Percentiles rank a stretch among this genome's conserved stretches.
Evolutionary conservation across 2,329 filamentous ascomycete species (phyloP).

Genomic region (Arthrobotrys conoides): DNA sequence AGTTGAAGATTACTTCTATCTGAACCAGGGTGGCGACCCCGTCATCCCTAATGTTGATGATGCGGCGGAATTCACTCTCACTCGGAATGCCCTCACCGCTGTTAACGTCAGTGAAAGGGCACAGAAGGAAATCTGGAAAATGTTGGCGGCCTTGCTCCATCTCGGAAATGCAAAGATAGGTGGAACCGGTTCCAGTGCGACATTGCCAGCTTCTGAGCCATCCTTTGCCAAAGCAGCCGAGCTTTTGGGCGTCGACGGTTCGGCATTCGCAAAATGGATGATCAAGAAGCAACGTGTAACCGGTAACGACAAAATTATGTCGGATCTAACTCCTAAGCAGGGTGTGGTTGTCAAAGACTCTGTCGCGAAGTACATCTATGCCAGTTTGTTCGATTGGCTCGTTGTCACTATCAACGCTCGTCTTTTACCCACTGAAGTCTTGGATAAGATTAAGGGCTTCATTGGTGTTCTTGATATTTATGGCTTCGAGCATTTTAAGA

Average conservation of each 20-base stretch:
- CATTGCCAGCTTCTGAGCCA: slow-evolving; percentile 84
- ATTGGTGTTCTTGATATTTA: slow-evolving; percentile 99
- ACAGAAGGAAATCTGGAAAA: slow-evolving; percentile 87
- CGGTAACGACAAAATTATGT: slow-evolving; percentile 96
- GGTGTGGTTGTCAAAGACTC: slow-evolving; percentile 95
- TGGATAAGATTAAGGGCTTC: slow-evolving; percentile 86
- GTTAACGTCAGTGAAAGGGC: slow-evolving; percentile 84
- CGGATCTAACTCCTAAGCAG: slow-evolving; percentile 92
- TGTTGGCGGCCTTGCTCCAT: slow-evolving; percentile 91
- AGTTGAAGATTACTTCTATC: slow-evolving; percentile 92
- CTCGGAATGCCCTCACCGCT: slow-evolving; percentile 85
- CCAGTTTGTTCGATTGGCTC: slow-evolving; percentile 97
- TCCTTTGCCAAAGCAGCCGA: slow-evolving; percentile 84
- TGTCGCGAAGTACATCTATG: slow-evolving; percentile 98
- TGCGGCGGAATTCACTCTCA: slow-evolving; percentile 91
- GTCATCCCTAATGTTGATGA: slow-evolving; percentile 95
- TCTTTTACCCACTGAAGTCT: slow-evolving; percentile 87
- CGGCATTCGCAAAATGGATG: slow-evolving; percentile 95
- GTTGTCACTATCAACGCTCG: slow-evolving; percentile 96
- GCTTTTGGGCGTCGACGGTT: slow-evolving; percentile 87
- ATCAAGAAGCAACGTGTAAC: slow-evolving; percentile 99
- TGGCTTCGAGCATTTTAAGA: slow-evolving; percentile 98
- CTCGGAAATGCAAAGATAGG: slow-evolving; percentile 97
- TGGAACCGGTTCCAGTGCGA: slow-evolving; percentile 84
- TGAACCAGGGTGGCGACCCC: slow-evolving; percentile 94